phyloP scores from a whole-genome alignment of 73 alveolate genomes.

The Tetrahymena thermophila region DNA sequence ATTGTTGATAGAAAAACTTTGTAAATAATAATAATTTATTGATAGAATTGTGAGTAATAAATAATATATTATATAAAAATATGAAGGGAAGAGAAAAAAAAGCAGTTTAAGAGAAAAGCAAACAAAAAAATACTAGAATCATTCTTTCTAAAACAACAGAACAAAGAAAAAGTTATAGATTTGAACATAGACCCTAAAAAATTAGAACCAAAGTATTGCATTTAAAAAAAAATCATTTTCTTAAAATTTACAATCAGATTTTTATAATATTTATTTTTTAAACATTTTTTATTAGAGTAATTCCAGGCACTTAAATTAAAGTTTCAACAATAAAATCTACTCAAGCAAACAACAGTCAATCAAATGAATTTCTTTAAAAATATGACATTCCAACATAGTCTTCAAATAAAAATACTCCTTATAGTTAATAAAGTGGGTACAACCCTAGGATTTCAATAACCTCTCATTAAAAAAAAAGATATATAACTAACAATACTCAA shows the following conservation, averaged over 20 bases:
- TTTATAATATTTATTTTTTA: not conserved
- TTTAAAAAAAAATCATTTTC: not conserved
- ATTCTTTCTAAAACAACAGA: not conserved
- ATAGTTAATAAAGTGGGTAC: not conserved
- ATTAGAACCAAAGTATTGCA: not conserved
- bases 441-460: not conserved
- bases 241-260: not conserved
- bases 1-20: not conserved
- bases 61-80: not conserved
- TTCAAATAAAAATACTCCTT: not conserved
- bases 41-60: not conserved
- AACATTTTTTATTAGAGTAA: not conserved
- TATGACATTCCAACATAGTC: not conserved
- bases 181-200: not conserved
- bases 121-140: not conserved
- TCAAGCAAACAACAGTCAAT: not conserved
- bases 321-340: not conserved
- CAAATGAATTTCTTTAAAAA: not conserved
- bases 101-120: not conserved
- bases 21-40: not conserved
- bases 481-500: not conserved
- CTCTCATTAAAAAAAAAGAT: not conserved
- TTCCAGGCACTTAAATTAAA: not conserved
- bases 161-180: not conserved
- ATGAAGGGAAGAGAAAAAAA: not conserved